Evolutionary conservation across 2,329 filamentous ascomycete genomes (phyloP), one percentile per base, ranked within the genome.

Genomic region (Scedosporium aurantiacum): DNA sequence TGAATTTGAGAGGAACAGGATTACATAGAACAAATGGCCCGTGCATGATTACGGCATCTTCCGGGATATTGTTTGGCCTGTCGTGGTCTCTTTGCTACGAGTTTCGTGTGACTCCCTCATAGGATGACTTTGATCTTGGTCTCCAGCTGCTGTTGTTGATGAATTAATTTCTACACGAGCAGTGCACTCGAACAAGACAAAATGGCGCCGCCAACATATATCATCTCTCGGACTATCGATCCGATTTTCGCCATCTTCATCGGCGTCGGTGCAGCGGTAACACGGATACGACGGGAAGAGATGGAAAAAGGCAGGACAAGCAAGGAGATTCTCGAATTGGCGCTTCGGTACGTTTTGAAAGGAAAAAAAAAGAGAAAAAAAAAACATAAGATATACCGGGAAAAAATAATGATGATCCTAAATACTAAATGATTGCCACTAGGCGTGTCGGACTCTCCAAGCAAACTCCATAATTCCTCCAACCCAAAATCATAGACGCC

Each of bases 211-310:
- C 79, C 81, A 4, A 78, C 79, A 2, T 85, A 84, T 68, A 84
- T 85, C 64, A 83, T 85, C 62, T 84, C 82, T n/a, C 75, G 77
- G 67, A 75, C 78, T 6, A 81, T 78, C 18, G 82, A 85, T 64
- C 82, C 82, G 18, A 77, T 85, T 41, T 85, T 85, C 60, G 82
- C 81, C 45, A 67, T 85, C 14, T 68, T 78, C 61, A 84, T 85
- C 60, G 82, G 82, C 18, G 66, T 84, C 28, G 76, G 77, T 25
- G 82, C 82, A 1, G 81, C 82, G 27, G 79, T 73, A 8, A 78
- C 78, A 52, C 77, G 82, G 64, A 83, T 85, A 73, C 84, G 79
- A 65, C 81, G 82, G 43, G 82, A 85, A 67, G 80, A 82, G 65
- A 81, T 81, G 70, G 79, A 79, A 58, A 82, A 83, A 71, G 82